Conservation (phyloP, 306 rosid genomes). For the Trichosanthes cucumerina region DNA sequence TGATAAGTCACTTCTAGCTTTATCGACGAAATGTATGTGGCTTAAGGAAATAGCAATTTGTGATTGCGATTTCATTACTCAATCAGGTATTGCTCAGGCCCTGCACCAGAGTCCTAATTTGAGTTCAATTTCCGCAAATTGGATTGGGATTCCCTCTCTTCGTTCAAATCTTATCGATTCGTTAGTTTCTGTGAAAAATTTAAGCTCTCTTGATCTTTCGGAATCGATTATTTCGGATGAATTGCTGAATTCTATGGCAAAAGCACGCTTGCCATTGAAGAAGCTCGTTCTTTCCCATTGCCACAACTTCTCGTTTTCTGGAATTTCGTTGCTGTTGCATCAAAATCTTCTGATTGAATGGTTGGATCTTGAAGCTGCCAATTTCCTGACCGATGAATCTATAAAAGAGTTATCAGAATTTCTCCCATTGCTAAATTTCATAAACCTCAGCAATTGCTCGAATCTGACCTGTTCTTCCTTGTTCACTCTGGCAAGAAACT, state of each 20-base stretch:
- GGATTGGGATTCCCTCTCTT: slow-evolving; percentile 10
- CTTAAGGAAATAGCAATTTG: slow-evolving; percentile 26
- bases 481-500: slow-evolving; percentile 32
- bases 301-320: slow-evolving; percentile 22
- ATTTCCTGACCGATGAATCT: slow-evolving; percentile 28
- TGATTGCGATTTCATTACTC: slow-evolving; percentile 22
- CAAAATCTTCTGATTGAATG: slow-evolving; percentile 28
- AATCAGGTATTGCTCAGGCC: slow-evolving; percentile 28
- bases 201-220: slow-evolving; percentile 31
- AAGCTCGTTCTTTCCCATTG: slow-evolving; percentile 35
- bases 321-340: slow-evolving; percentile 28
- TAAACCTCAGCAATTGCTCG: slow-evolving; percentile 34
- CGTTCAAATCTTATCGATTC: slow-evolving; percentile 20
- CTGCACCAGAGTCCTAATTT: slow-evolving; percentile 22
- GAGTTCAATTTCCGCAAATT: slow-evolving; percentile 22
- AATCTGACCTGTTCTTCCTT: slow-evolving; percentile 32
- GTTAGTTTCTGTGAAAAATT: slow-evolving; percentile 16
- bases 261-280: slow-evolving; percentile 37
- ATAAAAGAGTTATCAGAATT: slow-evolving; percentile 26
- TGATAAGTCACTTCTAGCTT: slow-evolving; percentile 19
- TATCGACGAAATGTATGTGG: slow-evolving; percentile 24
- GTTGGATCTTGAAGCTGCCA: slow-evolving; percentile 29
- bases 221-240: slow-evolving; percentile 29
- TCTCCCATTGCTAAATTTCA: slow-evolving; percentile 26
- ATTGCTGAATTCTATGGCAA: slow-evolving; percentile 35